These are phyloP conservation scores for Morella rubra DNA, from an alignment of 306 rosid species.

Conservation along the genomic window DNA sequence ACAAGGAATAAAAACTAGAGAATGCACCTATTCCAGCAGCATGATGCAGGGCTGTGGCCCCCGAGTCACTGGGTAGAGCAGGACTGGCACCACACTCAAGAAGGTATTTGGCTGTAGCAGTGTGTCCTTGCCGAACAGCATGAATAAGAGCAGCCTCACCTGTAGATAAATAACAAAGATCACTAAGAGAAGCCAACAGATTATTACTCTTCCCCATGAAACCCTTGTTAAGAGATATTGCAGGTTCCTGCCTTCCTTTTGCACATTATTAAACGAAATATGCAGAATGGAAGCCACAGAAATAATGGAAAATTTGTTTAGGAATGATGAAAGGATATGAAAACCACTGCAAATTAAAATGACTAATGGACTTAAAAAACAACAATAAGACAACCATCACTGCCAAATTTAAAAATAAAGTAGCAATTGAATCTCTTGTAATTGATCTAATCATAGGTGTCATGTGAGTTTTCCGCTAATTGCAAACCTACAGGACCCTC, in stretches of 20 bases:
- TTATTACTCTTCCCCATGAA: neutral
- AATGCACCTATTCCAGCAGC: conserved; percentile 75
- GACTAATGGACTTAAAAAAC: neutral
- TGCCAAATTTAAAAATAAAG: neutral
- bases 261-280: neutral
- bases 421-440: neutral
- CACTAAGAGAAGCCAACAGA: neutral
- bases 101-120: conserved; percentile 69
- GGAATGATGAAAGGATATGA: neutral
- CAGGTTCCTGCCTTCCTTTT: neutral
- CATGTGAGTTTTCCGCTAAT: neutral
- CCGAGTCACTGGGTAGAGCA: conserved; percentile 64
- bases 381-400: neutral
- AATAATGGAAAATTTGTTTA: neutral
- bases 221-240: neutral
- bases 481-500: neutral
- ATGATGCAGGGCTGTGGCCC: conserved; percentile 88
- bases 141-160: conserved; percentile 92
- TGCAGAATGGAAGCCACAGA: neutral
- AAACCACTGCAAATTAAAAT: neutral
- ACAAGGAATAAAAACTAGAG: neutral
- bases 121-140: conserved; percentile 84
- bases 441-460: neutral
- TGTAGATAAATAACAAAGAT: conserved; percentile 10
- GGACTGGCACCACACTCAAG: conserved; percentile 70